Conservation (phyloP, 768 basidiomycete species). For the Suillus occidentalis region DNA sequence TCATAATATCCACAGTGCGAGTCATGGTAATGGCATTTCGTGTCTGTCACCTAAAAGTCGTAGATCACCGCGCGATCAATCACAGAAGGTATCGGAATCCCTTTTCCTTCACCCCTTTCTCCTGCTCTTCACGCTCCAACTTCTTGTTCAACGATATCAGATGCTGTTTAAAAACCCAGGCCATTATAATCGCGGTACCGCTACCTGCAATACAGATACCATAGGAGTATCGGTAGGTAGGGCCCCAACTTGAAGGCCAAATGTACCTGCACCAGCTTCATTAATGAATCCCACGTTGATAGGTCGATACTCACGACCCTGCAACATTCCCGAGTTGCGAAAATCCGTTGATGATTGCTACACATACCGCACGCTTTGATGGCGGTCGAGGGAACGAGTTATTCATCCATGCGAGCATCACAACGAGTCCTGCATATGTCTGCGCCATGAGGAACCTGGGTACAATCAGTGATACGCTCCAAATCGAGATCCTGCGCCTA, state of each 20-base stretch:
- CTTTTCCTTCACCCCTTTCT: slow-evolving; percentile 40
- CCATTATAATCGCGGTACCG: slow-evolving; percentile 50
- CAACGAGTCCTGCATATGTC: slow-evolving; percentile 70
- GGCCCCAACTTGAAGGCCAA: slow-evolving; percentile 72
- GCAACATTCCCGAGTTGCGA: slow-evolving; percentile 83
- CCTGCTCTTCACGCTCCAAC: slow-evolving; percentile 38
- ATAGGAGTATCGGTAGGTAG: slow-evolving; percentile 69
- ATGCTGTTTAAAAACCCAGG: slow-evolving; percentile 45
- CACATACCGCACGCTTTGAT: slow-evolving; percentile 79
- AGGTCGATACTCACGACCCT: slow-evolving; percentile 63
- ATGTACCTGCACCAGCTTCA: slow-evolving; percentile 45
- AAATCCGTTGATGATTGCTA: slow-evolving; percentile 80
- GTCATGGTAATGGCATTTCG: neutral
- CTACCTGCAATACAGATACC: slow-evolving; percentile 67
- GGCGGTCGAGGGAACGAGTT: slow-evolving; percentile 73
- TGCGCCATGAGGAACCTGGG: slow-evolving; percentile 74
- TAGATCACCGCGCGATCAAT: slow-evolving; percentile 11
- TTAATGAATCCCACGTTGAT: slow-evolving; percentile 1
- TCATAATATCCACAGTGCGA: neutral
- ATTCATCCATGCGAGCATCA: slow-evolving; percentile 54
- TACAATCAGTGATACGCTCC: slow-evolving; percentile 7
- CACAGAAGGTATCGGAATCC: slow-evolving; percentile 55
- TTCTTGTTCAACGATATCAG: slow-evolving; percentile 42
- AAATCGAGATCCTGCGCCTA: slow-evolving; percentile 30
- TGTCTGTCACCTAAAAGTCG: neutral